Evolutionary conservation across 1,139 yeast species (phyloP), one percentile per base, ranked within the genome.

Genomic region (Kodamaea anthophila): DNA sequence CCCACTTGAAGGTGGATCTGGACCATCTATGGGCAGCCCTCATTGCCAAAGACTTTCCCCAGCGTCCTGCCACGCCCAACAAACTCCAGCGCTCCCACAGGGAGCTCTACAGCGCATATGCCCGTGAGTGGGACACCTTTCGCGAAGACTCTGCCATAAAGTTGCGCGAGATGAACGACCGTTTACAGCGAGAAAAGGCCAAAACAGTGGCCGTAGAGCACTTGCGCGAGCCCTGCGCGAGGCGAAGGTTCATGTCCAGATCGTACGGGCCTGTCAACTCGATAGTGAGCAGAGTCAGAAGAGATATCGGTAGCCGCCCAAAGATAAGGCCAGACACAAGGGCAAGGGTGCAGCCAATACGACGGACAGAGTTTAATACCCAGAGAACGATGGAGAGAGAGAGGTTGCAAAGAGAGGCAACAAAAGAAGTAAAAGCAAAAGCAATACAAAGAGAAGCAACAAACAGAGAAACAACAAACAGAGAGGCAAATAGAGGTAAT

Each of bases 1-100:
- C 70, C 0, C 58, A 54, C 18, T 41, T 73, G 9, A 46, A 56
- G 4, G 70, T 77, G 9, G 69, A 65, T 23, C 68, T 73, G 32
- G 80, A 74, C 37, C 60, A 53, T 21, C 40, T 73, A n/a, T 76
- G 83, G 83, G 43, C 42, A 3, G 40, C 42, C 1, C 47, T 73
- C 13, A 44, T 74, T 4, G 55, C 51, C 30, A 61, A 55, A 34
- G 78, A 76, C 33, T 75, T 72, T 42, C 74, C 79, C 4, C 65
- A 59, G 30, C 46, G 71, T 18, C 34, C 41, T 3, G 12, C 32
- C 5, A 27, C 24, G 11, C 26, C 24, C 8, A 14, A 29, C 2
- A 34, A 26, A 9, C 28, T 34, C 6, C 15, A 12, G 5, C 63
- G 61, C 69, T 65, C 68, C 10, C 61, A 42, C 60, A 74, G 36